Evolutionary conservation across 768 basidiomycete genomes (phyloP).

Genomic region (Inosperma sp.): DNA sequence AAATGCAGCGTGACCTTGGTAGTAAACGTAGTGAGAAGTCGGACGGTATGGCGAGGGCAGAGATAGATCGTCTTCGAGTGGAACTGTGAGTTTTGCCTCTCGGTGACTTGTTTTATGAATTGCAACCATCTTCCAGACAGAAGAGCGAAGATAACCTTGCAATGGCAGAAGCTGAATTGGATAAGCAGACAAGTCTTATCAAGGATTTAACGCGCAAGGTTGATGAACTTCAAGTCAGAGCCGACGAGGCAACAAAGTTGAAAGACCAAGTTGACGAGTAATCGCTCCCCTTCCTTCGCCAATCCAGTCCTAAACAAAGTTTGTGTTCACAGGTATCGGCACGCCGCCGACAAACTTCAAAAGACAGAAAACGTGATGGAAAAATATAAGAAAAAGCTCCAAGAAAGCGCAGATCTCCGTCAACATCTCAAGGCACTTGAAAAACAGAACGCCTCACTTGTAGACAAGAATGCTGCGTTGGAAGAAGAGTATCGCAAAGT

Average conservation of each 20-base stretch:
- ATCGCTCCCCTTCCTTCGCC: slow-evolving; percentile 22
- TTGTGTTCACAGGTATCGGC: slow-evolving; percentile 60
- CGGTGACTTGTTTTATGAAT: slow-evolving; percentile 16
- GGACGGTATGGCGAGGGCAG: slow-evolving; percentile 70
- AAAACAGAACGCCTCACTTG: slow-evolving; percentile 86
- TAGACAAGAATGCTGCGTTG: slow-evolving; percentile 87
- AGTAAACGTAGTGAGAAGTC: slow-evolving; percentile 61
- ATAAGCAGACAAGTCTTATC: slow-evolving; percentile 66
- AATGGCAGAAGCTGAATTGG: slow-evolving; percentile 75
- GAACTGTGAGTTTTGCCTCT: slow-evolving; percentile 67
- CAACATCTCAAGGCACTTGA: slow-evolving; percentile 87
- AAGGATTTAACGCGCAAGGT: slow-evolving; percentile 73
- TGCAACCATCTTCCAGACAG: slow-evolving; percentile 52
- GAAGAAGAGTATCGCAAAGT: slow-evolving; percentile 91
- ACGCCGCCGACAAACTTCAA: slow-evolving; percentile 85
- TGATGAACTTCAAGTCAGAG: slow-evolving; percentile 74
- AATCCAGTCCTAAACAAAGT: neutral
- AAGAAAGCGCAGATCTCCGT: slow-evolving; percentile 86
- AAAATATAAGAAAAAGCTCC: slow-evolving; percentile 98
- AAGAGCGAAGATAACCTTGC: slow-evolving; percentile 92
- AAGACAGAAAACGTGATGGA: slow-evolving; percentile 98
- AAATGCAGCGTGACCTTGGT: slow-evolving; percentile 56
- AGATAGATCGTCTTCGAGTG: slow-evolving; percentile 74
- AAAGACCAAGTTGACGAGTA: slow-evolving; percentile 97
- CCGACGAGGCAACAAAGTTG: slow-evolving; percentile 71